Base-by-base conservation (phyloP, 805 yeast genomes). In the Wickerhamomyces bovis region DNA sequence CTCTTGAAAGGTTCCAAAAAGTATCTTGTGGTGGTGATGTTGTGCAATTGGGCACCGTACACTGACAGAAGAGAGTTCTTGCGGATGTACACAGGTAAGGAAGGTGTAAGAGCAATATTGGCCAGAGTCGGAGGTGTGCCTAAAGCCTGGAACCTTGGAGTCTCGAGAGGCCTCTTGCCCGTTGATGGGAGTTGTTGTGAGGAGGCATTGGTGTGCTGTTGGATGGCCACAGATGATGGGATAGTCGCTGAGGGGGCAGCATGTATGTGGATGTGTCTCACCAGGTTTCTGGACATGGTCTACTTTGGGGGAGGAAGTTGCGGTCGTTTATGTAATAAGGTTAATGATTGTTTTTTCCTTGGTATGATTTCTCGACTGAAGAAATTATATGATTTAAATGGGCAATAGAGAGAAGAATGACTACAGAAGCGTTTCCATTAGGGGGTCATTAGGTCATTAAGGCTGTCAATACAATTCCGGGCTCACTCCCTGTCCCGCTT, bases 91-190 rank as follows among this genome's bases (percentile, higher is more conserved):
- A 79, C 61, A 0, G 86, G 85, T 1, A 77, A 64, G 0, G 85
- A 80, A 1, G 87, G 80, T 1, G 83, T 81, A n/a, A 77, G 57
- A 1, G 70, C 64, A n/a, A 80, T 59, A 6, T 76, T 67, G 20
- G 80, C 61, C 0, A 78, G 67, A 0, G 80, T 66, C 20, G 76
- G 72, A 2, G 81, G 75, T 6, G 60, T 63, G 7, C 81, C 83
- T 46, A 79, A 54, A 0, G 76, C 64, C 41, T 69, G 62, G 49
- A 77, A 68, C 23, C 61, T 48, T 1, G 72, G 67, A 3, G 49
- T 43, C 18, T 46, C 41, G 16, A 44, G 46, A 10, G 39, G 22
- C 25, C 16, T 33, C 36, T 36, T 25, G 15, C 21, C n/a, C 20
- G 22, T 30, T n/a, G 44, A 26, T 6, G 41, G 42, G n/a, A 40